Percentiles rank a stretch among this genome's conserved stretches.
Evolutionary conservation across 106 monocot genomes (phyloP).

Genomic region (Hemerocallis citrina): DNA sequence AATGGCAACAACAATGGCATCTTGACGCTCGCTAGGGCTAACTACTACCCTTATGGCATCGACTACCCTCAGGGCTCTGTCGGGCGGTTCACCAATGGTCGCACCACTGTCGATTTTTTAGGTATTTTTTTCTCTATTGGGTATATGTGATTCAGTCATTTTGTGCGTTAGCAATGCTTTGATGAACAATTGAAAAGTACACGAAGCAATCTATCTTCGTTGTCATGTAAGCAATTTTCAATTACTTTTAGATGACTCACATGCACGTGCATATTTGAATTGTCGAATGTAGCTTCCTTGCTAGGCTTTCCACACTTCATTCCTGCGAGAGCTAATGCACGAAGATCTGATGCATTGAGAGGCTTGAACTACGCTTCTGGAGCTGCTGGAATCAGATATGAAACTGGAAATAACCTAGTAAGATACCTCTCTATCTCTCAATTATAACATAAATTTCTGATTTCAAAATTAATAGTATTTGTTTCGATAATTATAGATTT

Average conservation of each 20-base stretch:
- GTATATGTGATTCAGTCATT: background rate
- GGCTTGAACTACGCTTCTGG: constrained; percentile 79
- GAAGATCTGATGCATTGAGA: constrained; percentile 12
- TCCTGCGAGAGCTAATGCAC: constrained; percentile 42
- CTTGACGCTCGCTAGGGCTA: constrained; percentile 67
- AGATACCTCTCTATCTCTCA: background rate
- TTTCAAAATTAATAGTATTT: too few species aligned
- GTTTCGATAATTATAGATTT: background rate
- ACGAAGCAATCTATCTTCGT: too few species aligned
- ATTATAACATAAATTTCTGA: too few species aligned
- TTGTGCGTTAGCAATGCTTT: background rate
- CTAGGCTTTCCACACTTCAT: constrained; percentile 51
- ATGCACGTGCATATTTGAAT: too few species aligned
- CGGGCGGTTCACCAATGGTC: constrained; percentile 82
- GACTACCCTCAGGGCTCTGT: constrained; percentile 59
- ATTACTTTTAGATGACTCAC: too few species aligned
- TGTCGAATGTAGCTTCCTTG: constrained; percentile 36
- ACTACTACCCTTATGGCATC: constrained; percentile 78
- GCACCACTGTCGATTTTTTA: constrained; percentile 53
- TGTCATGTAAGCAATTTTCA: too few species aligned
- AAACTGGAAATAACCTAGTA: constrained; percentile 76
- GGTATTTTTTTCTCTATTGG: constrained; percentile 15
- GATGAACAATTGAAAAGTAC: background rate
- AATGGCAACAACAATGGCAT: constrained; percentile 81
- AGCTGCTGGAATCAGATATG: constrained; percentile 61